Conservation (phyloP, 1,139 yeast genomes). For the Yamadazyma trypodendri region DNA sequence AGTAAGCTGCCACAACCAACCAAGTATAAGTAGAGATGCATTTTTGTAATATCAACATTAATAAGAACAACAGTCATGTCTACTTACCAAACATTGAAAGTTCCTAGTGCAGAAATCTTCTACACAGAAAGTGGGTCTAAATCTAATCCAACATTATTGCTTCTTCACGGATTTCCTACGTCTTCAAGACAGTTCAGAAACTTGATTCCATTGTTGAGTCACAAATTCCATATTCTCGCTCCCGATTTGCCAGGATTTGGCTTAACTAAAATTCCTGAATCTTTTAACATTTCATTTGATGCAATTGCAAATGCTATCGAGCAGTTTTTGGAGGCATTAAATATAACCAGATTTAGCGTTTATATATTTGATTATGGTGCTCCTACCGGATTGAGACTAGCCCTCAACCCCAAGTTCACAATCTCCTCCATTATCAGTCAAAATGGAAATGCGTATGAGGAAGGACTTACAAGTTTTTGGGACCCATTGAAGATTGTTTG, state of each 20-base stretch:
- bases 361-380: constrained; percentile 47
- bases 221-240: constrained; percentile 37
- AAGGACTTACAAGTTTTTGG: constrained; percentile 40
- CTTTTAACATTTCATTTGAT: constrained; percentile 29
- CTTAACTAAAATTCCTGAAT: constrained; percentile 27
- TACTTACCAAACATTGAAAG: constrained; percentile 10
- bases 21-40: too few relatives aligned
- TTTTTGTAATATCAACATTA: not conserved
- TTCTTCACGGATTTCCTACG: constrained; percentile 46
- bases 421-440: constrained; percentile 34
- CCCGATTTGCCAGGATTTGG: constrained; percentile 50
- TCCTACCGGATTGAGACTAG: constrained; percentile 38
- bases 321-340: constrained; percentile 25
- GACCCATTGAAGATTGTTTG: constrained; percentile 30
- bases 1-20: too few relatives aligned
- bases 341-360: constrained; percentile 23
- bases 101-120: constrained; percentile 24
- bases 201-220: constrained; percentile 33
- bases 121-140: constrained; percentile 37
- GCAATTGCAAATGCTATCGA: constrained; percentile 30
- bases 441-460: constrained; percentile 45
- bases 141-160: constrained; percentile 28
- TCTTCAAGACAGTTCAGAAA: constrained; percentile 38
- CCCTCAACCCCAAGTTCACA: constrained; percentile 26
- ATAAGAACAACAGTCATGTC: constrained; percentile 6